phyloP scores from a whole-genome alignment of 352 stramenopile species.

The Pelagophyceae sp. region DNA sequence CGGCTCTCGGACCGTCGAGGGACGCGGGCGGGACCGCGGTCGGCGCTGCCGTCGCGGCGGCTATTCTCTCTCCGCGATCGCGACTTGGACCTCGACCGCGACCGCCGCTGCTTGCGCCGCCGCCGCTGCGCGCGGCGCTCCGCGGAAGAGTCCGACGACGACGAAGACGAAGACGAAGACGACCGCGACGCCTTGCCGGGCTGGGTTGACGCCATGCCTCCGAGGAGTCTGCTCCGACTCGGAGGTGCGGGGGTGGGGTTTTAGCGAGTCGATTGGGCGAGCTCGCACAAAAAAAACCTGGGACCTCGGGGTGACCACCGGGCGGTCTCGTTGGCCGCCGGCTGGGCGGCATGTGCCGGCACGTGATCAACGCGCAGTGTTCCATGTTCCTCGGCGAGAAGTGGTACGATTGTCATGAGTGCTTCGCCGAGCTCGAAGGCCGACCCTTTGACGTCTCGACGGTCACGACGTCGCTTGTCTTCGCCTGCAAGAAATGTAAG shows the following conservation, averaged over 20 bases:
- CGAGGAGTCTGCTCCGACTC: too few species aligned
- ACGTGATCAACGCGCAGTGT: conserved; percentile 10
- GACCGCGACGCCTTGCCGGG: not conserved
- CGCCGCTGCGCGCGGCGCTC: too few species aligned
- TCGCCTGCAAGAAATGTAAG: conserved; percentile 9
- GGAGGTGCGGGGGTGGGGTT: too few species aligned
- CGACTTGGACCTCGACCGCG: too few species aligned
- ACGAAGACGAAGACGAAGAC: not conserved
- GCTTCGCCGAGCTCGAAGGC: not conserved
- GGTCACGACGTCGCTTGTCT: not conserved
- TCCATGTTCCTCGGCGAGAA: conserved; percentile 1
- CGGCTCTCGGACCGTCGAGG: too few species aligned
- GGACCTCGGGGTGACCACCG: not conserved
- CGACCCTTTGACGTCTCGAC: not conserved
- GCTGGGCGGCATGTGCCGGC: not conserved
- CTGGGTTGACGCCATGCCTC: too few species aligned
- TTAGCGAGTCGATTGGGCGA: too few species aligned
- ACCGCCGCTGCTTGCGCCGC: not conserved
- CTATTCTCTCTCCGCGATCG: not conserved
- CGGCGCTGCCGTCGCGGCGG: not conserved
- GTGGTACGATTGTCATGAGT: conserved; percentile 16
- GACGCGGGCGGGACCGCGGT: too few species aligned
- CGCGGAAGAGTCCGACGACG: not conserved
- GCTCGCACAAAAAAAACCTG: too few species aligned
- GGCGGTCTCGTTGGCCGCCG: not conserved